Conservation (phyloP, 441 rosid species). For the Erodium moschatum region DNA sequence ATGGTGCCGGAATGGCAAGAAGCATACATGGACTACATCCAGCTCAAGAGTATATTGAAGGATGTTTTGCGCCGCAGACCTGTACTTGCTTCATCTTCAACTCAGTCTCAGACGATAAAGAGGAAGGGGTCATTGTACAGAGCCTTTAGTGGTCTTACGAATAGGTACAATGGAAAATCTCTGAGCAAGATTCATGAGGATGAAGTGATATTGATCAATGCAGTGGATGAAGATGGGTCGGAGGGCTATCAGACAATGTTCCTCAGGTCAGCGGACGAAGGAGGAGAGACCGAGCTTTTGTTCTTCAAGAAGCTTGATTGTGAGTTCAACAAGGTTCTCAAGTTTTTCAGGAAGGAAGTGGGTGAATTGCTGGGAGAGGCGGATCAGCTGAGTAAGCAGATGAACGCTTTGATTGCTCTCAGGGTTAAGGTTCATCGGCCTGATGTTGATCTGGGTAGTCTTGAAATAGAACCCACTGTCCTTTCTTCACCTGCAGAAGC, state of each 20-base stretch:
- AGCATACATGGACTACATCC: slow-evolving; percentile 58
- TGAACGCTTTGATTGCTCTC: slow-evolving; percentile 69
- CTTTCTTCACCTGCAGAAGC: background rate
- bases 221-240: slow-evolving; percentile 22
- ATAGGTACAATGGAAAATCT: slow-evolving; percentile 24
- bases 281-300: slow-evolving; percentile 49
- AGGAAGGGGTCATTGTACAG: slow-evolving; percentile 55
- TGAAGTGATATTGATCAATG: slow-evolving; percentile 40
- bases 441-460: slow-evolving; percentile 10
- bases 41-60: slow-evolving; percentile 41
- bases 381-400: slow-evolving; percentile 56
- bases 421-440: slow-evolving; percentile 60
- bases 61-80: slow-evolving; percentile 22
- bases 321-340: slow-evolving; percentile 60
- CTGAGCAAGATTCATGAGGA: slow-evolving; percentile 36
- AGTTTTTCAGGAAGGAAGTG: slow-evolving; percentile 45
- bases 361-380: slow-evolving; percentile 49
- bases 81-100: background rate
- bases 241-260: slow-evolving; percentile 41
- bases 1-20: slow-evolving; percentile 70
- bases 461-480: background rate
- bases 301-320: slow-evolving; percentile 59
- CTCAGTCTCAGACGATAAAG: background rate
- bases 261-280: slow-evolving; percentile 39
- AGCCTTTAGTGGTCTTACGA: slow-evolving; percentile 67